Percentiles rank a stretch among this genome's conserved stretches.
These are phyloP conservation scores for Intubia oerlemansii DNA, from an alignment of 2,329 filamentous ascomycete genomes.

Conservation along the genomic window DNA sequence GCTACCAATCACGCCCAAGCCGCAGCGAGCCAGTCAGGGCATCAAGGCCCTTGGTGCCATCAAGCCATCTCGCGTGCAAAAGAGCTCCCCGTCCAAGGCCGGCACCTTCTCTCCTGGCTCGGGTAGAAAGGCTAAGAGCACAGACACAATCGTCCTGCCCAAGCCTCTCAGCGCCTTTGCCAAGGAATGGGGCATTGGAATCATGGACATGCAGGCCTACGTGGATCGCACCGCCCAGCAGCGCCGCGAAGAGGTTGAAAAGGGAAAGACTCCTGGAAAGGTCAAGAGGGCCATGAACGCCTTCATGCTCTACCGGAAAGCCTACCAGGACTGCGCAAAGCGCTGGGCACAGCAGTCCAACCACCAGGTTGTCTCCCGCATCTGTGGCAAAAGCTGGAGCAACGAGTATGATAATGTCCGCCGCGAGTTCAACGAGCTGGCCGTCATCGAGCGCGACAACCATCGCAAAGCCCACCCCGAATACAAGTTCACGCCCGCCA, in stretches of 20 bases:
- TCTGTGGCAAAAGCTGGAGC: slow-evolving; percentile 76
- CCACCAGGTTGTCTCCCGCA: slow-evolving; percentile 75
- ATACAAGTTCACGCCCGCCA: slow-evolving; percentile 87
- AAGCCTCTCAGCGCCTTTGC: slow-evolving; percentile 53
- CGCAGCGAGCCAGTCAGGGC: slow-evolving; percentile 10
- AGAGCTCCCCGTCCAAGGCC: too few relatives aligned
- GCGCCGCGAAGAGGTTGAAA: slow-evolving; percentile 45
- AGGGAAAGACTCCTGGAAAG: slow-evolving; percentile 48
- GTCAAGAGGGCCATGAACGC: slow-evolving; percentile 91
- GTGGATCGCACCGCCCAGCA: slow-evolving; percentile 49
- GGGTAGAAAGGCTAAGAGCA: too few relatives aligned
- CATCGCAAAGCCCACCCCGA: slow-evolving; percentile 69
- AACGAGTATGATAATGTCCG: slow-evolving; percentile 54
- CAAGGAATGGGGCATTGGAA: slow-evolving; percentile 35
- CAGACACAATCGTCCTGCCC: too few relatives aligned
- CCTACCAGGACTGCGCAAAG: slow-evolving; percentile 74
- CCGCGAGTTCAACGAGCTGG: slow-evolving; percentile 56
- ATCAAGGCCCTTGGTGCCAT: slow-evolving; percentile 15
- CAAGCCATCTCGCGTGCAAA: slow-evolving; percentile 14
- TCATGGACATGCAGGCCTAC: slow-evolving; percentile 63
- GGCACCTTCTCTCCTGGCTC: too few relatives aligned
- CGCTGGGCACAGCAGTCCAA: slow-evolving; percentile 67
- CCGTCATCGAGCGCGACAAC: slow-evolving; percentile 62
- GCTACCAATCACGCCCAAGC: slow-evolving; percentile 9
- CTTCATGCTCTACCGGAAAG: slow-evolving; percentile 93